These are phyloP conservation scores for Blastomyces emzantsi DNA, from an alignment of 2,329 filamentous ascomycete genomes.

Conservation along the genomic window DNA sequence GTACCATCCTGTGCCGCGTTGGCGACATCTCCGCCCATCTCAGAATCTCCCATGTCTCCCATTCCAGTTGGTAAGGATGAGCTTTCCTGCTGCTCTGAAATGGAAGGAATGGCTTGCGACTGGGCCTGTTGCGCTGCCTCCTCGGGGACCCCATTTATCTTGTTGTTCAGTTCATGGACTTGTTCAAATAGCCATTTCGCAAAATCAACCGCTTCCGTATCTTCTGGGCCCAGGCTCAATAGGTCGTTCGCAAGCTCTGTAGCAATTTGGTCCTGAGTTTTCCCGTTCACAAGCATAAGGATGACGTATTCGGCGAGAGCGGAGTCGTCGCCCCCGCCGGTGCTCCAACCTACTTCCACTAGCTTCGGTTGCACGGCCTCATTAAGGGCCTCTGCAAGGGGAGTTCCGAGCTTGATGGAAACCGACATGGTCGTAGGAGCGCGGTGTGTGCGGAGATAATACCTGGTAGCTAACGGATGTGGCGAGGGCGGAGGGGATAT, in stretches of 20 bases:
- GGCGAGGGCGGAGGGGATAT: neutral
- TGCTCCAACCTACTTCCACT: constrained; percentile 85
- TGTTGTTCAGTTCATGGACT: constrained; percentile 57
- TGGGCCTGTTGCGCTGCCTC: constrained; percentile 21
- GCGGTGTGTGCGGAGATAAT: neutral
- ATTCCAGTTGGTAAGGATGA: constrained; percentile 10
- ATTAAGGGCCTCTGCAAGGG: constrained; percentile 75
- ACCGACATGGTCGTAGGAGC: constrained; percentile 54
- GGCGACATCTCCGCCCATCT: constrained; percentile 55
- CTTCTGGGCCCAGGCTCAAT: constrained; percentile 70
- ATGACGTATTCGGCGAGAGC: constrained; percentile 94
- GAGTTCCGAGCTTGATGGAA: constrained; percentile 67
- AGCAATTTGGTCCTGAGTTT: constrained; percentile 82
- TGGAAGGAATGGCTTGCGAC: constrained; percentile 27
- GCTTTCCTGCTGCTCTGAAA: constrained; percentile 30
- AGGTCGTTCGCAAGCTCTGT: constrained; percentile 81
- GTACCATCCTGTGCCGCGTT: constrained; percentile 33
- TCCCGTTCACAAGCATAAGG: constrained; percentile 93
- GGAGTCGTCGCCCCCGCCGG: constrained; percentile 67
- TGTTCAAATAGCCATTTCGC: constrained; percentile 90
- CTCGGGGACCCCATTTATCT: constrained; percentile 46
- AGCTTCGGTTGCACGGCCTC: constrained; percentile 81
- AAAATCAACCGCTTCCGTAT: constrained; percentile 73
- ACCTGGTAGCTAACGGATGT: neutral
- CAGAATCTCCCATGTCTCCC: constrained; percentile 52